Evolutionary conservation across 495 filamentous ascomycete genomes (phyloP), one percentile per base, ranked within the genome.

Genomic region (Lasiosphaeria miniovina): DNA sequence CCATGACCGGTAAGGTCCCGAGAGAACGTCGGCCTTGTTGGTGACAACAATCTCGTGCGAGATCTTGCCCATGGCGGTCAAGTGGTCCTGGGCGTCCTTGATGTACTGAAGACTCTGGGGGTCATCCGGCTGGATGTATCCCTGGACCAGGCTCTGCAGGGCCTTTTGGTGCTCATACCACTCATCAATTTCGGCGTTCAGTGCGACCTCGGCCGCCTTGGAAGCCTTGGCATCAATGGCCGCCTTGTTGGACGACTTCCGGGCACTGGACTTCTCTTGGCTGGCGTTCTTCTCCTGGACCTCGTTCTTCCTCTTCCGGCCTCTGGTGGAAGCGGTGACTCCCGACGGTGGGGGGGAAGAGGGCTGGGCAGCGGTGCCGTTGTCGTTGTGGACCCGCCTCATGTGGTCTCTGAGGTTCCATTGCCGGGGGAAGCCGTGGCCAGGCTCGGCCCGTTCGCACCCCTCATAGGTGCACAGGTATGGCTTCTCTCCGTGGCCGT

Each of bases 371-470:
- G 71, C 61, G 59, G 71, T 68, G 38, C 77, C 77, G 58, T 75
- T 84, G 75, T 91, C 90, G 74, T 93, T 89, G 76, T 97, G 92
- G 14, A 96, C 90, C 60, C 92, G 85, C 71, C 88, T 88, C 90
- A 96, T 95, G 78, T 97, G 92, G 80, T 97, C 92, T 74, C 86
- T 84, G 36, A 95, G 81, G 74, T 97, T 97, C 89, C 91, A 97
- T 64, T 91, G 85, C 69, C 92, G 85, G 38, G 91, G 92, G 68
- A 97, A 97, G 66, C 92, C 92, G 73, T 92, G 86, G 66, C 89
- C 90, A 32, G 83, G 78, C 49, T 86, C 74, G 53, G 90, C 84
- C 58, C 92, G 87, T 56, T 96, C 90, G 68, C 92, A 97, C 54
- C 88, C 90, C 52, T 86, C 79, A 74, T 89, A 93, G 36, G 83